Percentiles rank a stretch among this genome's conserved stretches.
These are phyloP conservation scores for Monosporascus sp. DNA, from an alignment of 2,329 filamentous ascomycete species.

Conservation along the genomic window DNA sequence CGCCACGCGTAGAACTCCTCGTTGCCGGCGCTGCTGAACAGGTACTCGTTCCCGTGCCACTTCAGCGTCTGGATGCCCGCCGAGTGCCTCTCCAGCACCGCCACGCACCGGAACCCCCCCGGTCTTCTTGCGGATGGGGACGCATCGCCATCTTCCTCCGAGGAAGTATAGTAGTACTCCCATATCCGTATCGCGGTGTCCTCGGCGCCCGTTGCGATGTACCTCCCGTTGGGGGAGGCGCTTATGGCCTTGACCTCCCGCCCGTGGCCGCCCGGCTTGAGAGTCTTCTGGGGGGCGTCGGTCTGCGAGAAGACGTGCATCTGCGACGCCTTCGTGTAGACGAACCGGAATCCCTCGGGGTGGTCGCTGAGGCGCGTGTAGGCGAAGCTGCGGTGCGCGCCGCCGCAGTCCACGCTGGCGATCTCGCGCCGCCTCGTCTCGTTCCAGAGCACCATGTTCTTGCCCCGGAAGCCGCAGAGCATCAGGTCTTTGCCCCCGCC, in stretches of 20 bases:
- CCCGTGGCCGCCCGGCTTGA: conserved; percentile 73
- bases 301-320: conserved; percentile 42
- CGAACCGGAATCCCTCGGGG: conserved; percentile 43
- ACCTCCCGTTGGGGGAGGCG: conserved; percentile 30
- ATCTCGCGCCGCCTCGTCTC: conserved; percentile 64
- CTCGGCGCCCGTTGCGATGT: conserved; percentile 64
- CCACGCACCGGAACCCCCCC: conserved; percentile 41
- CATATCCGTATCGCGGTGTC: conserved; percentile 72
- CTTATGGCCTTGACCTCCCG: conserved; percentile 66
- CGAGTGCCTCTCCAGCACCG: conserved; percentile 69
- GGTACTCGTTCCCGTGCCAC: conserved; percentile 66
- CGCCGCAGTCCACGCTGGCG: conserved; percentile 72
- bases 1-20: conserved; percentile 90
- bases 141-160: not conserved
- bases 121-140: not conserved
- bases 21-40: conserved; percentile 81
- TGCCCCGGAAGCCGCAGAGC: conserved; percentile 76
- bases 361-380: conserved; percentile 24
- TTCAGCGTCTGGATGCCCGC: conserved; percentile 76
- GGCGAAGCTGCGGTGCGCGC: conserved; percentile 73
- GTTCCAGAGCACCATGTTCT: conserved; percentile 77
- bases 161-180: conserved; percentile 29
- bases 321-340: conserved; percentile 67
- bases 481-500: conserved; percentile 49
- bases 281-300: conserved; percentile 32